These are phyloP conservation scores for Massarina eburnea DNA, from an alignment of 2,329 filamentous ascomycete genomes.

Conservation along the genomic window DNA sequence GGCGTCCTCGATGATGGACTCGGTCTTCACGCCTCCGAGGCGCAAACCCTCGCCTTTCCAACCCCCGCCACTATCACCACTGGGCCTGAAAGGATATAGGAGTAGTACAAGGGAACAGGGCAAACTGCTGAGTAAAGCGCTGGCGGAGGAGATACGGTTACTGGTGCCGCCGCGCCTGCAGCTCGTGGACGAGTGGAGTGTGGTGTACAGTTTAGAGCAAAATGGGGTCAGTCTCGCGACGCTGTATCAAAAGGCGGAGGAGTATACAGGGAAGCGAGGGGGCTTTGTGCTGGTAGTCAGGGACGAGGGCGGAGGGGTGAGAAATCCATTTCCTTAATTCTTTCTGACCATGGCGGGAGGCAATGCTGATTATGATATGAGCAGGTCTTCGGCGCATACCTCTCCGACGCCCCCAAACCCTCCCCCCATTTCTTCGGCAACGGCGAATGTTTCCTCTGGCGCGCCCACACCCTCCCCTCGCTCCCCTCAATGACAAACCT, in stretches of 20 bases:
- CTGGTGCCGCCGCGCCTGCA: conserved; percentile 85
- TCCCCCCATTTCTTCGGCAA: conserved; percentile 88
- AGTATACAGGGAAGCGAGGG: conserved; percentile 67
- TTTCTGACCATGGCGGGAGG: neutral
- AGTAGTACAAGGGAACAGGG: conserved; percentile 61
- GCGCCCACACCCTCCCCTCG: conserved; percentile 66
- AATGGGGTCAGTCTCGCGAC: conserved; percentile 87
- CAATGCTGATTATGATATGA: conserved; percentile 8
- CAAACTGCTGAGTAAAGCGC: conserved; percentile 67
- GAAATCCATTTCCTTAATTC: conserved; percentile 37
- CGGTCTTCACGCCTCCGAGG: conserved; percentile 62
- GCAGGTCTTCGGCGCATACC: conserved; percentile 85
- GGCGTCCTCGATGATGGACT: conserved; percentile 52
- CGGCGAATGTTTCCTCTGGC: conserved; percentile 94
- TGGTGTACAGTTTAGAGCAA: conserved; percentile 88
- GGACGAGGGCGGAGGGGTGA: conserved; percentile 73
- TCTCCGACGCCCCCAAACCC: conserved; percentile 84
- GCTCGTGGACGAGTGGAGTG: conserved; percentile 81
- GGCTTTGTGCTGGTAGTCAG: conserved; percentile 88
- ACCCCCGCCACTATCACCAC: conserved; percentile 82
- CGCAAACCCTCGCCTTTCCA: conserved; percentile 78
- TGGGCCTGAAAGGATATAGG: conserved; percentile 69
- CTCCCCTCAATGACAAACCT: conserved; percentile 54
- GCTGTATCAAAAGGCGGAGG: conserved; percentile 76
- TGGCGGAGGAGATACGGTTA: conserved; percentile 91